These are phyloP conservation scores for Diplodia mutila DNA, from an alignment of 2,329 filamentous ascomycete species.

Conservation along the genomic window DNA sequence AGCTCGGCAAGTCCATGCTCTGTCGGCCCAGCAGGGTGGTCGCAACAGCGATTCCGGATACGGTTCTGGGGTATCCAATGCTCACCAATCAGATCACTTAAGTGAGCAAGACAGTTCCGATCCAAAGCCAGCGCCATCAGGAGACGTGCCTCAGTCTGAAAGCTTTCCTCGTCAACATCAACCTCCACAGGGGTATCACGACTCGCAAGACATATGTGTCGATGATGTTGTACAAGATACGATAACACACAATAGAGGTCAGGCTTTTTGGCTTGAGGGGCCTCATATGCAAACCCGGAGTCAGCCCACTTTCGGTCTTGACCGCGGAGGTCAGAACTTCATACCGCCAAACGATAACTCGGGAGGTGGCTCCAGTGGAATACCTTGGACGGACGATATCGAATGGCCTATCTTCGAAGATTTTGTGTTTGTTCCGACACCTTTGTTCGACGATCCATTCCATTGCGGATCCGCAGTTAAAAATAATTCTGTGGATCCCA, in stretches of 20 bases:
- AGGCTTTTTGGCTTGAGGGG: background rate
- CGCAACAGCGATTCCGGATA: background rate
- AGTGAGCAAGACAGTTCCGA: background rate
- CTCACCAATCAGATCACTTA: background rate
- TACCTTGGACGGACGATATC: no score
- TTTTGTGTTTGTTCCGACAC: no score
- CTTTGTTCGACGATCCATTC: no score
- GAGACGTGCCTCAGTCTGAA: background rate
- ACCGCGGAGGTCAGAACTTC: background rate
- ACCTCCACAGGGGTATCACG: background rate
- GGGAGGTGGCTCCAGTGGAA: background rate
- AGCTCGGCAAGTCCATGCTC: background rate
- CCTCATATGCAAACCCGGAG: background rate
- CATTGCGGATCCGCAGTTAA: no score
- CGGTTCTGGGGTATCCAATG: background rate
- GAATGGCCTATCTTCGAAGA: no score
- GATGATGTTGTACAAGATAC: background rate
- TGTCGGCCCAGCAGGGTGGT: background rate
- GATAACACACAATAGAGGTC: fast-evolving
- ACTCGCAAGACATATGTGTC: background rate
- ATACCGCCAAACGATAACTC: background rate
- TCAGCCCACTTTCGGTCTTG: background rate
- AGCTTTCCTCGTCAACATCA: background rate
- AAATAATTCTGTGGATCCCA: no score
- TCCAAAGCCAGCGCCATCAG: background rate